phyloP scores from a whole-genome alignment of 441 rosid genomes.

The Corymbia calophylla region DNA sequence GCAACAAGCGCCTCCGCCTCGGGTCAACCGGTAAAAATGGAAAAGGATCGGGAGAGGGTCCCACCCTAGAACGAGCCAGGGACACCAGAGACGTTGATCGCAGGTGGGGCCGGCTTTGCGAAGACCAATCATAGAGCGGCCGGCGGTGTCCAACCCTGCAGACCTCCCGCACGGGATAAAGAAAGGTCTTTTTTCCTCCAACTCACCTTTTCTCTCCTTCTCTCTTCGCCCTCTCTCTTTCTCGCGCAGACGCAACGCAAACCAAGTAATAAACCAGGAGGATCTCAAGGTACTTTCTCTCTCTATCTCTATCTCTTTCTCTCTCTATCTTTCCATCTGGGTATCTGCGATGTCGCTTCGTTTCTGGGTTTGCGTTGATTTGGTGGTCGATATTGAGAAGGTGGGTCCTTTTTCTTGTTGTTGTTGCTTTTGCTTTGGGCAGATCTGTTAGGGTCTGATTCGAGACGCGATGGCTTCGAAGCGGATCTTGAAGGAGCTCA shows the following conservation, averaged over 20 bases:
- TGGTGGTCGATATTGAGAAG: not conserved
- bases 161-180: not conserved
- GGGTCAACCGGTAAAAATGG: not conserved
- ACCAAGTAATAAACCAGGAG: conserved; percentile 12
- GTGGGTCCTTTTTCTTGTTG: not conserved
- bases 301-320: conserved; percentile 1
- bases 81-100: not conserved
- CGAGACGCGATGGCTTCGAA: conserved; percentile 45
- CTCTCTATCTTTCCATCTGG: not conserved
- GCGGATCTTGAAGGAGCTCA: conserved; percentile 66
- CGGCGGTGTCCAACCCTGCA: not conserved
- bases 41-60: not conserved
- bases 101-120: not conserved
- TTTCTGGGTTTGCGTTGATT: not conserved
- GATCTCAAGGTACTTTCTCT: conserved; percentile 32
- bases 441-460: conserved; percentile 22
- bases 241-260: not conserved
- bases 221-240: not conserved
- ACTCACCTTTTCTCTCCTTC: not conserved
- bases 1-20: not conserved
- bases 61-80: not conserved
- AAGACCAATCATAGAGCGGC: not conserved
- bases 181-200: not conserved
- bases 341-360: not conserved
- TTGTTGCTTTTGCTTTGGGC: not conserved